A percentile compares a stretch with the other conserved stretches of the same genome.
phyloP scores from a whole-genome alignment of 371 early-diverging fungal species.

The Rhizopus microsporus region DNA sequence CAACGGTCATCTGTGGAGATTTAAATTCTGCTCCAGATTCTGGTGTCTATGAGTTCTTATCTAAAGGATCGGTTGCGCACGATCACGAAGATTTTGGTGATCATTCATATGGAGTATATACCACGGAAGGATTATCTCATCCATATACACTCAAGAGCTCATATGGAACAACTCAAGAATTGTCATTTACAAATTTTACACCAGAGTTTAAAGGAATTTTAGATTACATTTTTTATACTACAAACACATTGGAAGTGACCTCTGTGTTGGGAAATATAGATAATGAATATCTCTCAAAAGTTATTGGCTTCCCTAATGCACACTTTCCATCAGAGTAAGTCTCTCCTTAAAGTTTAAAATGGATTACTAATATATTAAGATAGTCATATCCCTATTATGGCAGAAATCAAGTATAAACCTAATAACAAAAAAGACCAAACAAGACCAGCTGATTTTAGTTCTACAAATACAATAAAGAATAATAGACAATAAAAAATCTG shows the following conservation, averaged over 20 bases:
- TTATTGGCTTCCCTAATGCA: constrained; percentile 94
- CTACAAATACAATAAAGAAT: constrained; percentile 8
- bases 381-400: constrained; percentile 61
- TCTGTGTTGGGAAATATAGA: constrained; percentile 89
- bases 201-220: constrained; percentile 92
- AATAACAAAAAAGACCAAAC: constrained; percentile 19
- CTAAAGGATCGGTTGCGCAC: constrained; percentile 65
- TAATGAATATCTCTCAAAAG: constrained; percentile 71
- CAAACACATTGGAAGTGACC: constrained; percentile 72
- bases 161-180: constrained; percentile 73
- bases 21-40: constrained; percentile 94
- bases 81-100: constrained; percentile 85
- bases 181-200: constrained; percentile 96
- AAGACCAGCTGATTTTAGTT: constrained; percentile 22
- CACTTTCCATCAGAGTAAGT: constrained; percentile 93
- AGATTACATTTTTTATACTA: constrained; percentile 97
- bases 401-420: constrained; percentile 51
- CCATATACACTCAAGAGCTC: constrained; percentile 80
- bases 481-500: constrained; percentile 19
- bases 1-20: constrained; percentile 91
- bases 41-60: constrained; percentile 91
- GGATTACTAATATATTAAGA: constrained; percentile 7
- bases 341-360: neutral
- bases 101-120: constrained; percentile 86
- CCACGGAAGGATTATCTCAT: constrained; percentile 82